Percentiles rank a stretch among this genome's conserved stretches.
Evolutionary conservation across 2,329 filamentous ascomycete genomes (phyloP).

Genomic region (Penicillium sp.): DNA sequence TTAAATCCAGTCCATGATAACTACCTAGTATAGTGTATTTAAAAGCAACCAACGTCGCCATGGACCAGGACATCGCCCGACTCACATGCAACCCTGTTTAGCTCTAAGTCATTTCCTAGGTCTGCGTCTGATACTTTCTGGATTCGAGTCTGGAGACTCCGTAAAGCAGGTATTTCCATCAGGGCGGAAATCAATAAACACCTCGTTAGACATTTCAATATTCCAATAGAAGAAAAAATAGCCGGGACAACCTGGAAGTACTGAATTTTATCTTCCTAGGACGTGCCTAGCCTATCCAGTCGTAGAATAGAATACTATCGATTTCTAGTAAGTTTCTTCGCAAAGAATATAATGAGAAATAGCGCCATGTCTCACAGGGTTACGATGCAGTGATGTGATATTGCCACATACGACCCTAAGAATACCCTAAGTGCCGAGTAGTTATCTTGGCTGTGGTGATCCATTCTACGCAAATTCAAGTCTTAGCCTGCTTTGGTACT

Average conservation of each 20-base stretch:
- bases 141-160: neutral
- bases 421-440: no score
- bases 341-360: neutral
- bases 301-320: no score
- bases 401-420: neutral
- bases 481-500: no score
- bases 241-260: no score
- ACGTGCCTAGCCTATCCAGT: no score
- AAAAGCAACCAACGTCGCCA: neutral
- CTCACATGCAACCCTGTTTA: neutral
- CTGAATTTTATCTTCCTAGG: no score
- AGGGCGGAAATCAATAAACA: neutral
- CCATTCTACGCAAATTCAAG: no score
- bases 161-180: neutral
- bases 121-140: neutral
- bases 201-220: no score
- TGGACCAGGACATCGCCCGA: neutral
- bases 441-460: no score
- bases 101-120: neutral
- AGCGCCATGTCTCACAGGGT: neutral
- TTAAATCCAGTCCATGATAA: neutral
- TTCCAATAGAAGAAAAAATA: no score
- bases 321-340: no score
- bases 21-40: neutral
- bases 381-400: neutral